These are phyloP conservation scores for Sphagnum tenellum DNA, from an alignment of 225 moss, liverwort and hornwort species.

Conservation along the genomic window DNA sequence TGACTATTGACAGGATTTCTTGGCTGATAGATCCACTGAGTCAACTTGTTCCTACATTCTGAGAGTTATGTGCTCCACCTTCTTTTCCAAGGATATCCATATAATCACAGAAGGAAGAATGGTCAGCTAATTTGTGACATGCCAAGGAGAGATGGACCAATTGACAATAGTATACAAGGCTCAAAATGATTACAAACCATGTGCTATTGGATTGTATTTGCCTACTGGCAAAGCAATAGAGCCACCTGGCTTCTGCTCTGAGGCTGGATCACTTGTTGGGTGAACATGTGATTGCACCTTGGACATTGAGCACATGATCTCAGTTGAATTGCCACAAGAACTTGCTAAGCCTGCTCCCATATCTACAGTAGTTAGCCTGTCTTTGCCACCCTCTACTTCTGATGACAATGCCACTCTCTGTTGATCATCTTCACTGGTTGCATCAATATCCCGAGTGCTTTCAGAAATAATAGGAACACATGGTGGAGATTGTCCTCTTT, in stretches of 20 bases:
- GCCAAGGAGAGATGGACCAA: no score
- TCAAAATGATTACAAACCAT: conserved; percentile 31
- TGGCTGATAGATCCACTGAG: no score
- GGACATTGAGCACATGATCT: conserved; percentile 6
- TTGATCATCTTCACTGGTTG: conserved; percentile 14
- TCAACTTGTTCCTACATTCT: no score
- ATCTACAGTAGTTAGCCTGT: conserved; percentile 14
- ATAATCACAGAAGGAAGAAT: no score
- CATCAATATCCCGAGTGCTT: conserved; percentile 30
- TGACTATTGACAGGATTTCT: no score
- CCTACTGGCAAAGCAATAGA: conserved; percentile 57
- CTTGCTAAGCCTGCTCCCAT: conserved; percentile 32
- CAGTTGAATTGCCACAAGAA: conserved; percentile 13
- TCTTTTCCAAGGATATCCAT: no score
- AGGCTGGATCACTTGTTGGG: conserved; percentile 10
- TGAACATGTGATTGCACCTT: no score
- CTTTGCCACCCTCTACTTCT: conserved; percentile 28
- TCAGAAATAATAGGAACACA: conserved; percentile 18
- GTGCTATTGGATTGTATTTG: conserved; percentile 56
- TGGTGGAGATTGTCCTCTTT: conserved; percentile 11
- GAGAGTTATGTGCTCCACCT: no score
- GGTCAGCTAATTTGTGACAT: no score
- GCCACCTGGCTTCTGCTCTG: conserved; percentile 20
- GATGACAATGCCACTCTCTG: conserved; percentile 27
- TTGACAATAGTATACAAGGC: no score